A percentile compares a stretch with the other conserved stretches of the same genome.
Evolutionary conservation across 2,329 filamentous ascomycete species (phyloP).

Genomic region (Ophiostoma montium): DNA sequence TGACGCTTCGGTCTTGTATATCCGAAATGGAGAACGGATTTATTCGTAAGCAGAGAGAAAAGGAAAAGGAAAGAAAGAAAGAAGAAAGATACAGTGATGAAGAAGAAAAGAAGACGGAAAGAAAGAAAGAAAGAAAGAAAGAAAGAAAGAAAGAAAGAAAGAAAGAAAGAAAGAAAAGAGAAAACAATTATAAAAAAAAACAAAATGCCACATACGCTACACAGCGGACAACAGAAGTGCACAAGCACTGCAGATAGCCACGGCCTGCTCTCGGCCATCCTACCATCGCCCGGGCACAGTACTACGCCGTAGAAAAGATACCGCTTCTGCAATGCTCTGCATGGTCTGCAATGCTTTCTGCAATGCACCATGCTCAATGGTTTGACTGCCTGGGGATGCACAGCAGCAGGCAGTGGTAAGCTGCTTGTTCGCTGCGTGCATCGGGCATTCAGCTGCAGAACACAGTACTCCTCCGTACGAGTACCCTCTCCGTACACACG

Average conservation of each 20-base stretch:
- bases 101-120: neutral
- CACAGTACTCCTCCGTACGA: too few species aligned
- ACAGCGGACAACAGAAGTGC: too few species aligned
- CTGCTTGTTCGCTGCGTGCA: neutral
- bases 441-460: too few species aligned
- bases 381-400: constrained; percentile 2
- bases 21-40: too few species aligned
- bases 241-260: neutral
- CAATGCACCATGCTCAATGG: neutral
- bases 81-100: too few species aligned
- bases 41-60: neutral
- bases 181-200: too few species aligned
- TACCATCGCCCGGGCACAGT: constrained; percentile 4
- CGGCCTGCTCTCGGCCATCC: neutral
- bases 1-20: too few species aligned
- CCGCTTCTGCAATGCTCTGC: constrained; percentile 3
- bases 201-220: neutral
- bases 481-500: too few species aligned
- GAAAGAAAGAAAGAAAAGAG: too few species aligned
- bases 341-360: neutral
- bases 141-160: neutral
- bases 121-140: neutral
- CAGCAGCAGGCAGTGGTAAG: neutral
- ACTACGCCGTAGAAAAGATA: constrained; percentile 10
- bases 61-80: neutral